Conservation (phyloP, 2,329 filamentous ascomycete genomes). For the Cladosporium colombiae region DNA sequence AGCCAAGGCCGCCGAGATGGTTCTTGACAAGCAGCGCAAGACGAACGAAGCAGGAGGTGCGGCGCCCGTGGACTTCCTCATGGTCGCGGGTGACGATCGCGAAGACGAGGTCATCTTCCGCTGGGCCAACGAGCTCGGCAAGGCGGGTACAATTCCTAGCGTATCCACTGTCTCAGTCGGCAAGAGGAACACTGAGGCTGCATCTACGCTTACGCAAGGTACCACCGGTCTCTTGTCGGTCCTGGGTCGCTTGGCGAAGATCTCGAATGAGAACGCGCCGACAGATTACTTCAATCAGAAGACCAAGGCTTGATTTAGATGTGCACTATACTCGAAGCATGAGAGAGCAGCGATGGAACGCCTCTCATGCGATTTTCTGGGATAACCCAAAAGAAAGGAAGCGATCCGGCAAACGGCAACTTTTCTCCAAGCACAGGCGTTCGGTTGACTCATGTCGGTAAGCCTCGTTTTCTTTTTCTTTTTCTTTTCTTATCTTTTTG, state of each 20-base stretch:
- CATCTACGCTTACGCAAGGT: slow-evolving; percentile 82
- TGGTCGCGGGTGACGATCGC: slow-evolving; percentile 86
- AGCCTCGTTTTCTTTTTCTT: not conserved
- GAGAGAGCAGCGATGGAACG: not conserved
- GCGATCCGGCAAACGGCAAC: not conserved
- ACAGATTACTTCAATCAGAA: slow-evolving; percentile 22
- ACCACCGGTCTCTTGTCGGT: slow-evolving; percentile 68
- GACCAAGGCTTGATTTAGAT: not conserved
- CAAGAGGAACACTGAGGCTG: slow-evolving; percentile 83
- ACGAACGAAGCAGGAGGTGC: slow-evolving; percentile 34
- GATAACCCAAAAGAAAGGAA: not conserved
- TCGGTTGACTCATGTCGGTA: not conserved
- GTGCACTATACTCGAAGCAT: not conserved
- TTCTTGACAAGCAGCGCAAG: slow-evolving; percentile 52
- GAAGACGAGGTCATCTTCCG: slow-evolving; percentile 93
- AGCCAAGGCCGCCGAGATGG: slow-evolving; percentile 73
- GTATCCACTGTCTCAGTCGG: slow-evolving; percentile 86
- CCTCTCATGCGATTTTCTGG: not conserved
- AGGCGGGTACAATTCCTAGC: slow-evolving; percentile 53
- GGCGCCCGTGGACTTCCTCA: slow-evolving; percentile 72
- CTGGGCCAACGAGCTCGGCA: slow-evolving; percentile 80
- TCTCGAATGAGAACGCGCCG: slow-evolving; percentile 29
- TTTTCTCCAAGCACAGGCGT: not conserved
- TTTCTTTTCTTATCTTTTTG: not conserved
- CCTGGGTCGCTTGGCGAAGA: slow-evolving; percentile 36